Base-by-base conservation (phyloP, 768 basidiomycete genomes). In the Lyophyllum shimeji region DNA sequence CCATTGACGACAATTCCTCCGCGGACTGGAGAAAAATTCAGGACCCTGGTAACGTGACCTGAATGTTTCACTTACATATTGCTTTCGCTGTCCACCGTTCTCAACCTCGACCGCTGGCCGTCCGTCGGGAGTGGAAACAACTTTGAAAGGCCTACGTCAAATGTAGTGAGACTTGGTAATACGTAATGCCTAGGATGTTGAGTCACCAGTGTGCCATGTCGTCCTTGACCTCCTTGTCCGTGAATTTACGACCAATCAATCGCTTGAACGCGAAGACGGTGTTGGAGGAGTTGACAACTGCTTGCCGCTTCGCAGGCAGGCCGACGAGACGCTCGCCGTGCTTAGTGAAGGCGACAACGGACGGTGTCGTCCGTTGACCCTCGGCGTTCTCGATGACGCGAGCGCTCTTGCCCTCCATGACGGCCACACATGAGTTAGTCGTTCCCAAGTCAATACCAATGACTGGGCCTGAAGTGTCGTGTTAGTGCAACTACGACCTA, bases 291-390 rank as follows among this genome's bases (percentile, higher is more conserved):
- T 99, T 99, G 70, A 98, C 94, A 46, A 97, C 93, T 1, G 94
- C 95, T 72, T 98, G 96, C 47, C 95, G 92, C 75, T 98, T 95
- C 11, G 96, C 97, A 21, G 96, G 95, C 42, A 97, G 84, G 73
- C 96, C 96, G 57, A 97, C 89, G 29, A 98, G 82, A 56, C 96
- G 93, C 71, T 99, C 97, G 54, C 93, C 94, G 65, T 98, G 95
- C 73, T 98, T 97, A 53, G 97, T 94, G 82, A 99, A 99, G 37
- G 96, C 96, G 62, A 98, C 93, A 53, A 98, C 94, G 37, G 97
- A 99, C 2, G 97, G 97, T 15, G 97, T 99, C 60, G 97, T 98
- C 63, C 97, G 87, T 55, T 90, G 91, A 79, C 97, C 96, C 78
- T 98, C 96, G 5, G 95, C 79, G 78, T 98, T 98, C 76, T 98